Conservation (phyloP, 441 rosid species). For the Pelargonium australe region DNA sequence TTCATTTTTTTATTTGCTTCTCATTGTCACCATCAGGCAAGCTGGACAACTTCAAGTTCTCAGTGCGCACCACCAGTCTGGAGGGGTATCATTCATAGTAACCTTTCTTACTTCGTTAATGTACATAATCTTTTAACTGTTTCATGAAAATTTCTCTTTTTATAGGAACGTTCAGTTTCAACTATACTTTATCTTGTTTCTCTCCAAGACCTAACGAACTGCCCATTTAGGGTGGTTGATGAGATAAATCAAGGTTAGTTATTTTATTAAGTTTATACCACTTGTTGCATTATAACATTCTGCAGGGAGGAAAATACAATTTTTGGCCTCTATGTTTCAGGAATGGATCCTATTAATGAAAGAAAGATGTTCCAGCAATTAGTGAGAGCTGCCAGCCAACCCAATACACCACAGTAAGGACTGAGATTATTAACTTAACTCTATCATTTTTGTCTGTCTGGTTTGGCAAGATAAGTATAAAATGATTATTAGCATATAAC, state of each 20-base stretch:
- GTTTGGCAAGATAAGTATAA: not conserved
- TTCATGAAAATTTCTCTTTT: conserved; percentile 7
- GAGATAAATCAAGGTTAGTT: conserved; percentile 92
- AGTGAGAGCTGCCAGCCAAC: conserved; percentile 94
- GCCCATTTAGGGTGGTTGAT: conserved; percentile 94
- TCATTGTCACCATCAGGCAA: conserved; percentile 38
- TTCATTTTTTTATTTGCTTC: conserved; percentile 19
- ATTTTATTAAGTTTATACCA: not conserved
- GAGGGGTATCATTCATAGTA: conserved; percentile 53
- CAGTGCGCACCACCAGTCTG: conserved; percentile 93
- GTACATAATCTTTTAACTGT: conserved; percentile 4
- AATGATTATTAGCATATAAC: not conserved
- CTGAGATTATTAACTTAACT: not conserved
- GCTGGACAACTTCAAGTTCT: conserved; percentile 83
- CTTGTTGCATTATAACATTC: not conserved
- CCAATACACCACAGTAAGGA: conserved; percentile 89
- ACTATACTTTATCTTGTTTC: conserved; percentile 94
- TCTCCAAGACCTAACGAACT: conserved; percentile 94
- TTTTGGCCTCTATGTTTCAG: conserved; percentile 31
- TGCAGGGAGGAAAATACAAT: not conserved
- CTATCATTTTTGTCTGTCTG: not conserved
- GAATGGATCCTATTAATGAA: conserved; percentile 96
- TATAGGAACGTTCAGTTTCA: conserved; percentile 82
- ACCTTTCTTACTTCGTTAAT: conserved; percentile 7
- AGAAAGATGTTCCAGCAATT: conserved; percentile 98